Evolutionary conservation across 2,329 filamentous ascomycete genomes (phyloP).

Genomic region (Aspergillus fumigatus): DNA sequence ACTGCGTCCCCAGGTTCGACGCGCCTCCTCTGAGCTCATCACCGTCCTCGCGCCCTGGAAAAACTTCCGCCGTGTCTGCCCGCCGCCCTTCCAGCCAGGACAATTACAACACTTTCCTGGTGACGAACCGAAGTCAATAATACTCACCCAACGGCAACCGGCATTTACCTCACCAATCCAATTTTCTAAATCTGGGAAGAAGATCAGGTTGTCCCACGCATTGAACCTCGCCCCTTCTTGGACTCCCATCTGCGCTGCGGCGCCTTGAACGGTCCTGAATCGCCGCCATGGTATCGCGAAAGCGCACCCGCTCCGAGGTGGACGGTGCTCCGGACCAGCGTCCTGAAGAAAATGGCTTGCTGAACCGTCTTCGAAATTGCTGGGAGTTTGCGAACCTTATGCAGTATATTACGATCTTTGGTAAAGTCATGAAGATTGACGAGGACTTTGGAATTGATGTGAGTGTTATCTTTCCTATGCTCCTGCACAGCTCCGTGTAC

Average conservation of each 20-base stretch:
- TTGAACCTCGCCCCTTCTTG: neutral
- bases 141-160: neutral
- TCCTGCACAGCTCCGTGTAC: neutral
- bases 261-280: constrained; percentile 27
- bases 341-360: constrained; percentile 39
- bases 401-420: constrained; percentile 92
- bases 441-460: constrained; percentile 89
- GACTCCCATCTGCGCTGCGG: constrained; percentile 16
- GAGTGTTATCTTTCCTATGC: constrained; percentile 26
- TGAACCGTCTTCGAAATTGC: constrained; percentile 74
- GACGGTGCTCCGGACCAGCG: constrained; percentile 45
- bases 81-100: neutral
- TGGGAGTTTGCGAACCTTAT: constrained; percentile 95
- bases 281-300: constrained; percentile 50
- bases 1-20: constrained; percentile 23
- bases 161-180: too few species aligned
- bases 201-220: neutral
- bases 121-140: neutral
- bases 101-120: constrained; percentile 1
- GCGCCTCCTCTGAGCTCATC: constrained; percentile 30
- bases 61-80: constrained; percentile 15
- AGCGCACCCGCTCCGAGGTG: constrained; percentile 53
- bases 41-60: constrained; percentile 23
- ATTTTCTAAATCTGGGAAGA: neutral
- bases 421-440: constrained; percentile 81